These are phyloP conservation scores for Fusarium succisae DNA, from an alignment of 2,329 filamentous ascomycete genomes.

Conservation along the genomic window DNA sequence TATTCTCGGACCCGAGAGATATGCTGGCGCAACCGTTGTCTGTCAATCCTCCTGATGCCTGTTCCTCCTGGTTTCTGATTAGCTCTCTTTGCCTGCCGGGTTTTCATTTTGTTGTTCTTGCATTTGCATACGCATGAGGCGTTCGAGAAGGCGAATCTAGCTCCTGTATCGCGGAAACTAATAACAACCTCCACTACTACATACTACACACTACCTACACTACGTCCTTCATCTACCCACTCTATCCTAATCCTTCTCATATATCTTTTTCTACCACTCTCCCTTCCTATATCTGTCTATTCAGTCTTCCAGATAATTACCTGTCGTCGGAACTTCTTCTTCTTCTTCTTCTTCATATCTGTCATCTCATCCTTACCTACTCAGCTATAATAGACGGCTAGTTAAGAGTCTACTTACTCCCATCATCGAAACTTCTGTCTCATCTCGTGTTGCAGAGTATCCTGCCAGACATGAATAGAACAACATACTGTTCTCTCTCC, in stretches of 20 bases:
- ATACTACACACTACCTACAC: not conserved
- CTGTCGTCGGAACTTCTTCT: not conserved
- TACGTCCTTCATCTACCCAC: conserved; percentile 1
- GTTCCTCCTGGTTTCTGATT: not conserved
- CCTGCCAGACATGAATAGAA: conserved; percentile 6
- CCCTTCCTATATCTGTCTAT: not conserved
- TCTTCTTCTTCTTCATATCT: not conserved
- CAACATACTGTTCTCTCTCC: conserved; percentile 3
- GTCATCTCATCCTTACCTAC: not conserved
- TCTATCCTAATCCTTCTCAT: not conserved
- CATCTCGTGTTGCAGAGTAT: conserved; percentile 13
- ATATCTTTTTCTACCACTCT: not conserved
- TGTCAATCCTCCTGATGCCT: not conserved
- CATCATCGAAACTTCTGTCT: not conserved
- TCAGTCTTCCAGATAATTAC: not conserved
- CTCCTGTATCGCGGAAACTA: conserved; percentile 20
- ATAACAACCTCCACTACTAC: conserved; percentile 4
- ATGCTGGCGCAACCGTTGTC: conserved; percentile 9
- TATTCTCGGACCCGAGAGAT: conserved; percentile 9
- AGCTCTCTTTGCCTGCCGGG: not conserved
- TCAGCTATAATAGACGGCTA: not conserved
- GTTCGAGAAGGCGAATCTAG: conserved; percentile 18
- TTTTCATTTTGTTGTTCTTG: not conserved
- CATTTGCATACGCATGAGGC: conserved; percentile 26
- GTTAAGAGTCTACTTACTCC: not conserved